Percentiles rank a stretch among this genome's conserved stretches.
phyloP scores from a whole-genome alignment of 352 stramenopile species.

The Phytophthora fragariae region DNA sequence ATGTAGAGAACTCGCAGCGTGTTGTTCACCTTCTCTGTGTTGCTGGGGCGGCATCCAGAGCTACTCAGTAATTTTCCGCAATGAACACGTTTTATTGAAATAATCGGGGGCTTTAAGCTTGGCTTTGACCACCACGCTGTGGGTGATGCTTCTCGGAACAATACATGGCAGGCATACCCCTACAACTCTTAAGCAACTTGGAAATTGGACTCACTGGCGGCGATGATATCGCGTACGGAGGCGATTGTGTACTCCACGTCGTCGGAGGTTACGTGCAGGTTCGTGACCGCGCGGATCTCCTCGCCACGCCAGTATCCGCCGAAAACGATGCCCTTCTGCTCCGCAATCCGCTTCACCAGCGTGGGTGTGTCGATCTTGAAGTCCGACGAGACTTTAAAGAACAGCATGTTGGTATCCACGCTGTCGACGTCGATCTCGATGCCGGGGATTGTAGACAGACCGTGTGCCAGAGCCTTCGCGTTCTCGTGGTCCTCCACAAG shows the following conservation, averaged over 20 bases:
- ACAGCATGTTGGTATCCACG: conserved; percentile 91
- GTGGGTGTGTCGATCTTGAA: conserved; percentile 58
- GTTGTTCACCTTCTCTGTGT: neutral
- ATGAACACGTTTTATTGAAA: conserved; percentile 38
- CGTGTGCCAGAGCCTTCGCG: conserved; percentile 72
- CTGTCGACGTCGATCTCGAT: conserved; percentile 65
- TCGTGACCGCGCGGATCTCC: conserved; percentile 76
- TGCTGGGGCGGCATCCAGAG: neutral
- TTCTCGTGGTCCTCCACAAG: conserved; percentile 87
- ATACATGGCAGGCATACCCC: conserved; percentile 22
- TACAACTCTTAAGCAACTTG: conserved; percentile 32
- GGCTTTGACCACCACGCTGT: conserved; percentile 4
- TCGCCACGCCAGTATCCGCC: conserved; percentile 75
- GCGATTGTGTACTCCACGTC: conserved; percentile 75
- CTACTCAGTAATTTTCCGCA: conserved; percentile 2
- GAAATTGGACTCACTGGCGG: conserved; percentile 37
- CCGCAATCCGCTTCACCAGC: conserved; percentile 63
- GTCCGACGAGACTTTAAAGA: conserved; percentile 65
- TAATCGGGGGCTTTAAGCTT: conserved; percentile 23
- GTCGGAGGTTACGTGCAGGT: conserved; percentile 70
- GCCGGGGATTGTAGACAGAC: conserved; percentile 70
- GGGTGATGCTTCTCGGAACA: conserved; percentile 20
- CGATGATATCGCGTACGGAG: conserved; percentile 66
- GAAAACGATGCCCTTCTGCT: conserved; percentile 72
- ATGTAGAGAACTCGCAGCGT: neutral